Evolutionary conservation across 768 basidiomycete species (phyloP), one percentile per base, ranked within the genome.

Genomic region (Lactarius indigo): DNA sequence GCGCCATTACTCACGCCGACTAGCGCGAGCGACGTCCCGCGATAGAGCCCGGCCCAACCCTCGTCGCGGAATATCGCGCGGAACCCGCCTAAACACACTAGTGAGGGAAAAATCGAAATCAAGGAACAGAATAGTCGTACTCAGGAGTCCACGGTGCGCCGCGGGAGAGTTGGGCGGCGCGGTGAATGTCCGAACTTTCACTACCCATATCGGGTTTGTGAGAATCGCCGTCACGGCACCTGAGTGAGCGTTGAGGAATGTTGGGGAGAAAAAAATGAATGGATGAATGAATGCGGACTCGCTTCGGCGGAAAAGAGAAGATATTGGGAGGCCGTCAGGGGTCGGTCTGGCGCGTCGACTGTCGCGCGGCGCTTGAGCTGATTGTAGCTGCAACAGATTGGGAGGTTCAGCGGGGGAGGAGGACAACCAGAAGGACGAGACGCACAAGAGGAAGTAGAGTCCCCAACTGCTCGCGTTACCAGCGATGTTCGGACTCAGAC

Each of bases 151-250:
- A 20, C 87, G 85, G 76, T 98, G 98, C 1, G 94, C 87, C 3
- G 75, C 79, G 10, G 90, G 86, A 50, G 88, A 85, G 63, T 84
- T 82, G 33, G 84, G 76, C 12, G 79, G 79, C 1, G 94, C 90
- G 1, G 95, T 94, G 74, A 97, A 99, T 88, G 98, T 95, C 66
- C 97, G 87, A 10, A 97, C 96, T 79, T 96, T 92, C 63, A 98
- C 91, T 17, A 98, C 91, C 96, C 96, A 98, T 71, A 98, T 87
- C 0, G 96, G 97, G 76, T 99, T 98, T 8, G 96, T 99, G 74
- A 97, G 83, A 73, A 98, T 80, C 1, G 97, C 95, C 4, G 96
- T 97, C 20, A 87, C 87, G 15, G 96, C 92, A 79, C 96, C 96
- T 98, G 10, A 12, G 67, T 65, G 39, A 61, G 30, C 37, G 55